These are phyloP conservation scores for Simplicillium aogashimaense DNA, from an alignment of 2,329 filamentous ascomycete species.

Conservation along the genomic window DNA sequence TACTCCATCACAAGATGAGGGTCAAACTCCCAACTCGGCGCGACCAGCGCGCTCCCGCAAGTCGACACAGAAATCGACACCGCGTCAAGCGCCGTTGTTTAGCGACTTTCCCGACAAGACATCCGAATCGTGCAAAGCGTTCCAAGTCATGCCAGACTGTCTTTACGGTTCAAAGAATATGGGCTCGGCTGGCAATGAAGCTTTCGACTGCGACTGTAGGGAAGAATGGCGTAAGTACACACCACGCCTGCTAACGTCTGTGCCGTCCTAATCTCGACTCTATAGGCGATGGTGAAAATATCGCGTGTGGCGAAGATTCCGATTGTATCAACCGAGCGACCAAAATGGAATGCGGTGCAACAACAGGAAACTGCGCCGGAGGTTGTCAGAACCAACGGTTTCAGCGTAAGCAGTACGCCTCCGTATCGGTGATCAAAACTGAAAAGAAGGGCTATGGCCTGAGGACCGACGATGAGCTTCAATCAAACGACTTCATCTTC, in stretches of 20 bases:
- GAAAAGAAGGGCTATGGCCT: slow-evolving; percentile 96
- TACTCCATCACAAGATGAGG: neutral
- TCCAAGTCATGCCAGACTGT: slow-evolving; percentile 75
- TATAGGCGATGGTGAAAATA: slow-evolving; percentile 55
- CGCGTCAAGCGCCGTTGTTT: slow-evolving; percentile 58
- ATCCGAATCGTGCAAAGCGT: slow-evolving; percentile 61
- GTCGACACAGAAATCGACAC: slow-evolving; percentile 57
- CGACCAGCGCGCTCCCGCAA: slow-evolving; percentile 66
- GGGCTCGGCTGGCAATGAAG: slow-evolving; percentile 81
- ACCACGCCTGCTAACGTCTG: slow-evolving; percentile 8
- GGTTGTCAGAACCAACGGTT: slow-evolving; percentile 94
- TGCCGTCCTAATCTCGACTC: slow-evolving; percentile 8
- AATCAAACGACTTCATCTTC: slow-evolving; percentile 85
- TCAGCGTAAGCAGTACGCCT: slow-evolving; percentile 77
- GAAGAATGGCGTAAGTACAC: slow-evolving; percentile 85
- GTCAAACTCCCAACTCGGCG: slow-evolving; percentile 22
- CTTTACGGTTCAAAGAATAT: slow-evolving; percentile 87
- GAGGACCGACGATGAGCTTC: slow-evolving; percentile 67
- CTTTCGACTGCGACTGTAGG: slow-evolving; percentile 87
- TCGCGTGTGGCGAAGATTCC: slow-evolving; percentile 89
- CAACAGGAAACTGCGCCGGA: slow-evolving; percentile 72
- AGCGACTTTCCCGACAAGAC: slow-evolving; percentile 70
- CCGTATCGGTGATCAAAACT: slow-evolving; percentile 92
- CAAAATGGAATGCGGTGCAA: slow-evolving; percentile 86
- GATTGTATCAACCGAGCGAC: slow-evolving; percentile 98